Evolutionary conservation across 2,329 filamentous ascomycete species (phyloP).

Genomic region (Claviceps digitariae): DNA sequence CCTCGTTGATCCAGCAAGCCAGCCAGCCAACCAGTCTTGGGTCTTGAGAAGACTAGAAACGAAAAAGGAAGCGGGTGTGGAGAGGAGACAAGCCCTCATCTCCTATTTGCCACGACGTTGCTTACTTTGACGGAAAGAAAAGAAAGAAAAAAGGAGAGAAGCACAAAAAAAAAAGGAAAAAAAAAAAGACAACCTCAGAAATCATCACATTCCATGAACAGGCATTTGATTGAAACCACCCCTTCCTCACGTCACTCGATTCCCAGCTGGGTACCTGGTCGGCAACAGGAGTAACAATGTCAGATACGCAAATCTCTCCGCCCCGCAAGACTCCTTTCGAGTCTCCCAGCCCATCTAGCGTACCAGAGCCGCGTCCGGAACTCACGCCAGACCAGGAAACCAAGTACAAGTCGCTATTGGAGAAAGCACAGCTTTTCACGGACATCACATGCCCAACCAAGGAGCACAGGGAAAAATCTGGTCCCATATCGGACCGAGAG

Average conservation of each 20-base stretch:
- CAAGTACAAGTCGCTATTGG: conserved; percentile 71
- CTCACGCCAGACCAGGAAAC: conserved; percentile 64
- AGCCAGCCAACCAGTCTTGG: neutral
- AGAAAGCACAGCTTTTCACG: conserved; percentile 56
- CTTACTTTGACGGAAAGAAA: neutral
- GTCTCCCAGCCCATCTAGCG: conserved; percentile 42
- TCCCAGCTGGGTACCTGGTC: neutral
- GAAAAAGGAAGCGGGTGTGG: neutral
- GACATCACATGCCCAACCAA: conserved; percentile 31
- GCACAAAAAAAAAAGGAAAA: neutral
- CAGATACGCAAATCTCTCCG: neutral
- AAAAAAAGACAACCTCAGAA: neutral
- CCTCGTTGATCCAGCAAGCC: too few relatives aligned
- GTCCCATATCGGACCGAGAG: conserved; percentile 64
- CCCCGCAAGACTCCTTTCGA: conserved; percentile 41
- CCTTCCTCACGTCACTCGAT: neutral
- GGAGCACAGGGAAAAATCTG: conserved; percentile 44
- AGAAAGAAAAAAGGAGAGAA: neutral
- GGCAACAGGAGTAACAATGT: neutral
- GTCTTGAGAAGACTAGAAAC: neutral
- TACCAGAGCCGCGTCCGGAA: conserved; percentile 39
- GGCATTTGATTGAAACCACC: neutral
- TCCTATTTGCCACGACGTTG: neutral
- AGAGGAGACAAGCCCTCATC: neutral
- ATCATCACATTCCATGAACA: neutral